Base-by-base conservation (phyloP, 192 early-diverging fungal genomes). In the Coemansia sp. region DNA sequence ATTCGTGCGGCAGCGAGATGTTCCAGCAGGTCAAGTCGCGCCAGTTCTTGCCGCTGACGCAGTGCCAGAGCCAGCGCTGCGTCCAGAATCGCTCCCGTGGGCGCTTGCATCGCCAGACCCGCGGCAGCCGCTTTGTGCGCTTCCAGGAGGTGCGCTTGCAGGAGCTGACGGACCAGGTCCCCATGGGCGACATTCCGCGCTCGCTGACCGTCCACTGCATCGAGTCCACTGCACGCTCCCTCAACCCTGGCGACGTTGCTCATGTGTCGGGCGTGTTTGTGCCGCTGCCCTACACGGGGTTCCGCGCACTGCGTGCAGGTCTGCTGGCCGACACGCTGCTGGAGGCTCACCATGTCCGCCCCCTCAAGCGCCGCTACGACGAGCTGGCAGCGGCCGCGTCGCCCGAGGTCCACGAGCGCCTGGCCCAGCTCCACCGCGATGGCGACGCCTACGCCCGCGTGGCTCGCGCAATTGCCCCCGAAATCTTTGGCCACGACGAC, bases 81-180 rank as follows among this genome's bases (percentile, higher is more conserved):
- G 85, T 85, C 50, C 84, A 64, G 28, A 92, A 96, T 65, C 83
- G 83, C 12, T 76, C 82, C 34, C 88, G 85, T 54, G 96, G 96
- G 12, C 84, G 85, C 49, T 82, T 98, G 43, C 84, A 90, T 66
- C 82, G 88, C 82, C 93, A 96, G 66, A 96, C 91, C 8, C 86
- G 94, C 48, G 92, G 89, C 20, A 91, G 85, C 56, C 93, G 94
- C 54, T 93, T 98, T 59, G 62, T 92, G 67, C 87, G 88, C 57
- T 96, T 95, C 79, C 96, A 98, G 73, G 96, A 98, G 70, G 88
- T 96, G 60, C 93, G 92, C 69, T 59, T 98, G 46, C 96, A 98
- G 75, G 96, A 98, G 69, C 69, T 94, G 82, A 89, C 94, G 18
- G 93, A 98, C 75, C 96, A 98, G 87, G 93, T 98, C 15, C 96